Evolutionary conservation across 495 filamentous ascomycete genomes (phyloP).

Genomic region (Neurospora sp.): DNA sequence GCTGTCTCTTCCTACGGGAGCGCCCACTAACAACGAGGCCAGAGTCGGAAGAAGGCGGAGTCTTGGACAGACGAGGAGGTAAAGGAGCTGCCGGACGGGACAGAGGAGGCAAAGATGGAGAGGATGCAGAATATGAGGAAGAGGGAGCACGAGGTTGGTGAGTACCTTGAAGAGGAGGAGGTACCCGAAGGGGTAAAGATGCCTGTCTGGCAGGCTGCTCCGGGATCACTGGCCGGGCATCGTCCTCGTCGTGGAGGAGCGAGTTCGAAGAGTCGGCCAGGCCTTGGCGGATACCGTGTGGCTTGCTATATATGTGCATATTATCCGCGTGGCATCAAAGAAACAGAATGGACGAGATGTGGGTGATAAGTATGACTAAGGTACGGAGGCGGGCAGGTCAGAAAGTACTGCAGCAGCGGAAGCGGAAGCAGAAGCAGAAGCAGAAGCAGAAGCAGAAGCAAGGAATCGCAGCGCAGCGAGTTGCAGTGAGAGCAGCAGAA

Average conservation of each 20-base stretch:
- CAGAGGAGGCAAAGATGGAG: slow-evolving; percentile 8
- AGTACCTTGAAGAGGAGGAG: neutral
- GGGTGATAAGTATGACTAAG: neutral
- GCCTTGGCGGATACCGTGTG: slow-evolving; percentile 9
- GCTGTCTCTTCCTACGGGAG: neutral
- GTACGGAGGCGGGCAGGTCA: neutral
- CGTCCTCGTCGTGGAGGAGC: slow-evolving; percentile 5
- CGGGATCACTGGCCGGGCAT: slow-evolving; percentile 7
- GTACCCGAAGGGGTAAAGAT: neutral
- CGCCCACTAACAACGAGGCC: slow-evolving; percentile 5
- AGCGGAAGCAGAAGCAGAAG: neutral
- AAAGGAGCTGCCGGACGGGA: slow-evolving; percentile 17
- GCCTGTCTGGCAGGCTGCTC: slow-evolving; percentile 4
- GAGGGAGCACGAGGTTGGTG: slow-evolving; percentile 6
- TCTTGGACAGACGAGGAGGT: slow-evolving; percentile 8
- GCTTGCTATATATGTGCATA: slow-evolving; percentile 23
- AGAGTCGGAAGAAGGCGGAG: slow-evolving; percentile 7
- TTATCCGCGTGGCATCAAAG: slow-evolving; percentile 7
- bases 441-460: neutral
- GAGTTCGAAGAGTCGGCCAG: neutral
- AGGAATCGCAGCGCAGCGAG: neutral
- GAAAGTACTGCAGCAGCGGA: neutral
- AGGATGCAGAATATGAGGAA: slow-evolving; percentile 13
- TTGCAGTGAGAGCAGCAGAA: slow-evolving; percentile 9
- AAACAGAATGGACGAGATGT: neutral